Evolutionary conservation across 108 stramenopile genomes (phyloP), one percentile per base, ranked within the genome.

Genomic region (Chaetoceros muelleri): DNA sequence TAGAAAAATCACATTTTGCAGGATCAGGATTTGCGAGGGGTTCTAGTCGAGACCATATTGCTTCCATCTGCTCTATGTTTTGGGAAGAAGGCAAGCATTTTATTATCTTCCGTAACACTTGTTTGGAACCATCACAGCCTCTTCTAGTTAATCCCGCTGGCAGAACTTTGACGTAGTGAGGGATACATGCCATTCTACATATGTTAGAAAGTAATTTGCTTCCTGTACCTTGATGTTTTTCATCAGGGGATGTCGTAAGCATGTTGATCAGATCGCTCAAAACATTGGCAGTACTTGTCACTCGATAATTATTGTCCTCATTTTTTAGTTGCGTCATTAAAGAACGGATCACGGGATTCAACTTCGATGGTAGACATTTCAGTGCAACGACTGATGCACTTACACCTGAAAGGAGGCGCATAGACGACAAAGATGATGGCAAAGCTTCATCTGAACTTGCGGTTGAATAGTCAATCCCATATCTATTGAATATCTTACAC

Each of bases 241-340:
- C 25, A 28, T 67, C 19, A 28, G 30, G 50, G 13, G 70, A 62
- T 44, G 74, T 19, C 13, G 5, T 40, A 5, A 40, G 13, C 7
- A 71, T 52, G 28, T 25, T 2, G 30, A 74, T 45, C 17, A 79
- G 48, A n/a, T 55, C 48, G 21, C 63, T 64, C 46, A 77, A 67
- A 45, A 69, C 60, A 2, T 44, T 44, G 55, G 79, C 63, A 28
- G 55, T 66, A 46, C 61, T 62, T 20, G 7, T 20, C 24, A 30
- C 40, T 45, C 74, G 60, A 3, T 18, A 27, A 30, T 49, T 29
- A 18, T 53, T 70, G 17, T 67, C 62, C 68, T 85, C 87, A 50
- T 80, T 89, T 48, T 73, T 78, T 23, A 89, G 40, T 19, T 81
- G 80, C 46, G 87, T 85, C 68, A 89, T 75, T 28, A 89, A 54